phyloP scores from a whole-genome alignment of 1,139 yeast species.

The Taiozyma sp. region DNA sequence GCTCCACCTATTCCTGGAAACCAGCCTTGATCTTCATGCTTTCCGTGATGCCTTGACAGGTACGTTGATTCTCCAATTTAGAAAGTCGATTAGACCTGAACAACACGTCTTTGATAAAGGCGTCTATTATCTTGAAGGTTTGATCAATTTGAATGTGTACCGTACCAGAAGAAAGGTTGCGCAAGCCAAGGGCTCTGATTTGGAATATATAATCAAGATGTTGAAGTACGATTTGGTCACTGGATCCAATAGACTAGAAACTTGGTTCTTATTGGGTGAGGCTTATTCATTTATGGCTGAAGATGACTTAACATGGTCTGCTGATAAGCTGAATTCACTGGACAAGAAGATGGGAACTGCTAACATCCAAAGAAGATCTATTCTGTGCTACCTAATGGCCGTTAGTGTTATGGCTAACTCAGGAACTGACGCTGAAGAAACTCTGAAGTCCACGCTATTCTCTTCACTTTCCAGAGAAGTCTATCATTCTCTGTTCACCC shows the following conservation, averaged over 20 bases:
- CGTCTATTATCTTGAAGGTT: constrained; percentile 69
- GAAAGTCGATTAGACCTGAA: constrained; percentile 29
- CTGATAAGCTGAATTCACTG: constrained; percentile 68
- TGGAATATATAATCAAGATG: constrained; percentile 67
- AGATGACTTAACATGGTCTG: constrained; percentile 86
- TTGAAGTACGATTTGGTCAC: constrained; percentile 64
- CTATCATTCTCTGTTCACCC: constrained; percentile 56
- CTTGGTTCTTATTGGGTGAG: constrained; percentile 84
- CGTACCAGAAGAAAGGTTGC: constrained; percentile 65
- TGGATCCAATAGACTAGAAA: constrained; percentile 67
- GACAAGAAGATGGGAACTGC: constrained; percentile 66
- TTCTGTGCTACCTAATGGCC: constrained; percentile 76
- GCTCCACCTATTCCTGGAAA: constrained; percentile 49
- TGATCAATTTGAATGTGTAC: constrained; percentile 61
- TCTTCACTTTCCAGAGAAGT: constrained; percentile 54
- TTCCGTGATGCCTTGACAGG: constrained; percentile 61
- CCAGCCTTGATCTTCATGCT: constrained; percentile 45
- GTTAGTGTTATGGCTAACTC: constrained; percentile 38
- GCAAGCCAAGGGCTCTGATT: constrained; percentile 78
- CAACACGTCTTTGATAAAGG: constrained; percentile 46
- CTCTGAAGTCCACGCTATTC: constrained; percentile 35
- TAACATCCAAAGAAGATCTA: constrained; percentile 59
- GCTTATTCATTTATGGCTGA: constrained; percentile 78
- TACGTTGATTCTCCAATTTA: constrained; percentile 35
- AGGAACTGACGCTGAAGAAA: constrained; percentile 9